Evolutionary conservation across 108 stramenopile genomes (phyloP), one percentile per base, ranked within the genome.

Genomic region (Cyclotella kingstonii): DNA sequence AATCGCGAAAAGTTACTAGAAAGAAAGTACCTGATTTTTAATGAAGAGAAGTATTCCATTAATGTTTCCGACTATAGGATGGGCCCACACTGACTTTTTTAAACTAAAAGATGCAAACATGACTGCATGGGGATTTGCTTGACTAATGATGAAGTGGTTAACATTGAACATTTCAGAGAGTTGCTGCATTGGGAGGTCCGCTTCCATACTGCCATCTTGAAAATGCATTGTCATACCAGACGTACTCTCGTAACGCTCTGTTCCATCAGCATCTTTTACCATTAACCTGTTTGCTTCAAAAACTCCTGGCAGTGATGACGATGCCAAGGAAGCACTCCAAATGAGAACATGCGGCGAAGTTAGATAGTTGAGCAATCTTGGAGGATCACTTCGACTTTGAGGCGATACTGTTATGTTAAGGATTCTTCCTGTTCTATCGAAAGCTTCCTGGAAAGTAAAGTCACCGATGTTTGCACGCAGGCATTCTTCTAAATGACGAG

Each of bases 141-240:
- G 98, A 40, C 89, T 91, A 26, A 97, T 87, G 51, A 99, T 92
- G 63, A 97, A 98, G 71, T 98, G 98, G 68, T 98, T 98, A 51
- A 98, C 81, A 81, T 98, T 98, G 81, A 99, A 99, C 79, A 99
- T 94, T 84, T 97, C 96, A 30, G 81, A 81, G n/a, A 99, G 91
- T 67, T 95, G 95, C 63, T 96, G 89, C 92, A 97, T 96, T 8
- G 98, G 98, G 45, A 99, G 71, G 77, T 99, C 98, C 41, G 80
- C 81, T 63, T 97, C 96, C 90, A 98, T 90, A 65, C 84, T 88
- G 1, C 67, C 67, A 52, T 68, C 67, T 58, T 68, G 67, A 43
- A 68, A 68, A 6, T 51, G 50, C 51, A 65, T 40, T 4, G 46
- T 55, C 89, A 73, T 90, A 76, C 63, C 62, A 28, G 76, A 77